Conservation (phyloP, 2,329 filamentous ascomycete genomes). For the Exophiala dermatitidis region DNA sequence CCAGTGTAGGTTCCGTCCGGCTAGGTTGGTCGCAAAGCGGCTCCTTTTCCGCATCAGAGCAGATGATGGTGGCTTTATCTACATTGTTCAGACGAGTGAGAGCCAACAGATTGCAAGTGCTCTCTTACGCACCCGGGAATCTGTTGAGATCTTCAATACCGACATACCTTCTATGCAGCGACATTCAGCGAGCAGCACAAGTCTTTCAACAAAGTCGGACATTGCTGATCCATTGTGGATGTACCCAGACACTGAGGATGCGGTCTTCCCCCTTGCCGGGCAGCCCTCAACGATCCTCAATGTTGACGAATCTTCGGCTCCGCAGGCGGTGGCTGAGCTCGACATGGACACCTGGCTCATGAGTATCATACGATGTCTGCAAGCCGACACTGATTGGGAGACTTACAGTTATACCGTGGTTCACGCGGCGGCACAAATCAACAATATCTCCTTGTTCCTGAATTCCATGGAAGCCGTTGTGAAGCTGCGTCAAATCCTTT, state of each 20-base stretch:
- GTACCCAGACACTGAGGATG: slow-evolving; percentile 41
- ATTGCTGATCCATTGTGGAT: slow-evolving; percentile 45
- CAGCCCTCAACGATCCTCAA: slow-evolving; percentile 13
- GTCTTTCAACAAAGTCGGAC: slow-evolving; percentile 18
- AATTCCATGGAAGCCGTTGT: slow-evolving; percentile 67
- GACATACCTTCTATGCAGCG: slow-evolving; percentile 13
- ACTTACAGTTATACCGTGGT: slow-evolving; percentile 84
- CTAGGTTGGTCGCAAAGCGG: slow-evolving; percentile 67
- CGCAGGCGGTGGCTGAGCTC: slow-evolving; percentile 38
- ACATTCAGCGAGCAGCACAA: slow-evolving; percentile 20
- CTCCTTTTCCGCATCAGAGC: slow-evolving; percentile 75
- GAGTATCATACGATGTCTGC: slow-evolving; percentile 63
- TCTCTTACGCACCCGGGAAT: slow-evolving; percentile 57
- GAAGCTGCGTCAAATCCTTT: slow-evolving; percentile 66
- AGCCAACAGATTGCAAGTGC: slow-evolving; percentile 64
- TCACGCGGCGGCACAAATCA: slow-evolving; percentile 77
- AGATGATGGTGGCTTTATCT: slow-evolving; percentile 71
- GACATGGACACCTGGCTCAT: slow-evolving; percentile 68
- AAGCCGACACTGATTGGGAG: slow-evolving; percentile 76
- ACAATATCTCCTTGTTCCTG: slow-evolving; percentile 79
- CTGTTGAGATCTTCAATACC: slow-evolving; percentile 33
- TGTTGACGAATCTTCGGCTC: slow-evolving; percentile 7
- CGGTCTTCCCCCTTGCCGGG: slow-evolving; percentile 10
- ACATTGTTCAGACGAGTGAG: slow-evolving; percentile 63
- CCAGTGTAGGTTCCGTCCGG: slow-evolving; percentile 53